Evolutionary conservation across 2,329 filamentous ascomycete genomes (phyloP), one percentile per base, ranked within the genome.

Genomic region (Trematosphaeria pertusa): DNA sequence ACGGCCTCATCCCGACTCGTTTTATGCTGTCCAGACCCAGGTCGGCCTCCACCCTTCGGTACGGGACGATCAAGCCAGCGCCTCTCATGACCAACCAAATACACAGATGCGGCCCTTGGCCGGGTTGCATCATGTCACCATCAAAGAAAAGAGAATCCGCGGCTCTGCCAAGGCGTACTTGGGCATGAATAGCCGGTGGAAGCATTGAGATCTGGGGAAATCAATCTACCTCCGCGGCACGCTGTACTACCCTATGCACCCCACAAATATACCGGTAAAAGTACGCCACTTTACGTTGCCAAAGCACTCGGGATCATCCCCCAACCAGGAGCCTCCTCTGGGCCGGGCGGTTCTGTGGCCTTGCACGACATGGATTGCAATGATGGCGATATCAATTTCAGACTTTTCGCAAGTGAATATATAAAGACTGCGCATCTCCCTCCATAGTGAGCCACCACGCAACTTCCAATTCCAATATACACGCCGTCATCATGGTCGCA

Each of bases 141-240:
- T n/a, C n/a, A n/a, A n/a, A n/a, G n/a, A n/a, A n/a, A n/a, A n/a
- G n/a, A n/a, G n/a, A n/a, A n/a, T n/a, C n/a, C n/a, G n/a, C n/a
- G n/a, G n/a, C n/a, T n/a, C n/a, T n/a, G n/a, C n/a, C n/a, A n/a
- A n/a, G n/a, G n/a, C n/a, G n/a, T n/a, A n/a, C n/a, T 56, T 47
- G 39, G 49, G 44, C 24, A 44, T 37, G 33, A 43, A 64, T 64
- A 67, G 33, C 62, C 62, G 63, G 63, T 61, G 63, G 63, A 41
- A 50, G 26, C 14, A 47, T 26, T 37, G 43, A 40, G 38, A 24
- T 41, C 43, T 41, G 42, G 34, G 40, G 34, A 45, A 38, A 42
- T 32, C 28, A 46, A 49, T 46, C 41, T 45, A 33, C 22, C 11
- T 14, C 24, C 34, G 17, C 37, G 42, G 48, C 34, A 42, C 42